Evolutionary conservation across 306 rosid species (phyloP).

Genomic region (Rosa multiflora): DNA sequence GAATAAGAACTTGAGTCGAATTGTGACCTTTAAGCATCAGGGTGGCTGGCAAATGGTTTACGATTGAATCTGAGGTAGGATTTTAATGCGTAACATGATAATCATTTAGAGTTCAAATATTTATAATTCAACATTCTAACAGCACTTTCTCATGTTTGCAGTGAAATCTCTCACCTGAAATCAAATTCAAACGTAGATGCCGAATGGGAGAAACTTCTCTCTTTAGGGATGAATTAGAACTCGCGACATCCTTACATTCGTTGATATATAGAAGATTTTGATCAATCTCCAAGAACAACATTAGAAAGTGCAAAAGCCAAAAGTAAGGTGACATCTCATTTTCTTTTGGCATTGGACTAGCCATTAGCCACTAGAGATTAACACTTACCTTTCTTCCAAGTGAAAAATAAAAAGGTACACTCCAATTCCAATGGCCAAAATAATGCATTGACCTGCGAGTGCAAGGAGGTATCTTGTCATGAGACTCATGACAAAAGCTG

Average conservation of each 20-base stretch:
- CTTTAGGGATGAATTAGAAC: too few relatives aligned
- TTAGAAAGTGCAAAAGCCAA: background rate
- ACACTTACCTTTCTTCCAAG: background rate
- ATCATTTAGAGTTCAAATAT: too few relatives aligned
- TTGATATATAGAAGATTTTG: background rate
- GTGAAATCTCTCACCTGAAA: too few relatives aligned
- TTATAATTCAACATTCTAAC: too few relatives aligned
- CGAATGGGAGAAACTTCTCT: too few relatives aligned
- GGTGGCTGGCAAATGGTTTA: background rate
- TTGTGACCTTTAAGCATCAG: background rate
- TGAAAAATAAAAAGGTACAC: background rate
- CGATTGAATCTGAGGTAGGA: background rate
- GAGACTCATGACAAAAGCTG: conserved; percentile 20
- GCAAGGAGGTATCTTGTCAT: background rate
- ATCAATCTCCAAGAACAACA: background rate
- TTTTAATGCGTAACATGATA: background rate
- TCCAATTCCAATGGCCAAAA: background rate
- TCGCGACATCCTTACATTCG: background rate
- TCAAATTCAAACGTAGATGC: too few relatives aligned
- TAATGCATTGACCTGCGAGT: background rate
- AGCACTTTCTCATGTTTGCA: too few relatives aligned
- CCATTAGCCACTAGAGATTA: background rate
- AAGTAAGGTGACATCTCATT: background rate
- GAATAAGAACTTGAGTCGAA: background rate
- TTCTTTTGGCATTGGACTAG: background rate